Percentiles rank a stretch among this genome's conserved stretches.
These are phyloP conservation scores for Candida sithepensis DNA, from an alignment of 805 yeast species.

Conservation along the genomic window DNA sequence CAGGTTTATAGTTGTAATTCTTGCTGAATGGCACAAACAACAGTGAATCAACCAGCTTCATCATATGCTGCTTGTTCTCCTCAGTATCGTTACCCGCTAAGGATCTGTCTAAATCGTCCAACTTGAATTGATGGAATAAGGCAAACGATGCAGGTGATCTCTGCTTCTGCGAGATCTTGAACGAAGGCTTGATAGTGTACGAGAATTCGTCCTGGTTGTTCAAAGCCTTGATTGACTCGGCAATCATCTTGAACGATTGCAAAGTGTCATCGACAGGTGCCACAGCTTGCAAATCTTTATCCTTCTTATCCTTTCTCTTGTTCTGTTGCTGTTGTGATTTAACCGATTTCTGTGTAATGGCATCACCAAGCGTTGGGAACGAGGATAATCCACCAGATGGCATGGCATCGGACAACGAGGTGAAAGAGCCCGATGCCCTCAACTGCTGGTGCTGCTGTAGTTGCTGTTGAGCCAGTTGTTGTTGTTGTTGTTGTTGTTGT, in stretches of 20 bases:
- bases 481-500: constrained; percentile 49
- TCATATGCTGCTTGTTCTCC: constrained; percentile 22
- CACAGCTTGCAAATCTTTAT: constrained; percentile 18
- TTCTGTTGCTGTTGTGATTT: constrained; percentile 14
- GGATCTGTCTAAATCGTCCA: constrained; percentile 13
- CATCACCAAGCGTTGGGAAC: constrained; percentile 30
- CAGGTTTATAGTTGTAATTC: constrained; percentile 27
- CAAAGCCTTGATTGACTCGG: constrained; percentile 25
- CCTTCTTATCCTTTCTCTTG: constrained; percentile 28
- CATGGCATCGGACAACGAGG: constrained; percentile 4
- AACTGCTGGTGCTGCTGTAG: constrained; percentile 31
- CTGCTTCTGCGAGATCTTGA: constrained; percentile 9
- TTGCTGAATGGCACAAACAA: constrained; percentile 31
- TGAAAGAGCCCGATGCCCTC: constrained; percentile 4
- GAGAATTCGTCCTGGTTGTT: constrained; percentile 21
- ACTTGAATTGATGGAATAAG: constrained; percentile 23
- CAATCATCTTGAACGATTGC: constrained; percentile 22
- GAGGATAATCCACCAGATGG: constrained; percentile 17
- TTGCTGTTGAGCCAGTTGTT: constrained; percentile 26
- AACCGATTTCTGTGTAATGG: constrained; percentile 14
- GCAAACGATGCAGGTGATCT: constrained; percentile 9
- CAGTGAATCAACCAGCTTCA: constrained; percentile 28
- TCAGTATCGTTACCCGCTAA: constrained; percentile 10
- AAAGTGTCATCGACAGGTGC: constrained; percentile 21
- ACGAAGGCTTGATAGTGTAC: constrained; percentile 25